Evolutionary conservation across 495 filamentous ascomycete genomes (phyloP), one percentile per base, ranked within the genome.

Genomic region (Neurospora discreta): DNA sequence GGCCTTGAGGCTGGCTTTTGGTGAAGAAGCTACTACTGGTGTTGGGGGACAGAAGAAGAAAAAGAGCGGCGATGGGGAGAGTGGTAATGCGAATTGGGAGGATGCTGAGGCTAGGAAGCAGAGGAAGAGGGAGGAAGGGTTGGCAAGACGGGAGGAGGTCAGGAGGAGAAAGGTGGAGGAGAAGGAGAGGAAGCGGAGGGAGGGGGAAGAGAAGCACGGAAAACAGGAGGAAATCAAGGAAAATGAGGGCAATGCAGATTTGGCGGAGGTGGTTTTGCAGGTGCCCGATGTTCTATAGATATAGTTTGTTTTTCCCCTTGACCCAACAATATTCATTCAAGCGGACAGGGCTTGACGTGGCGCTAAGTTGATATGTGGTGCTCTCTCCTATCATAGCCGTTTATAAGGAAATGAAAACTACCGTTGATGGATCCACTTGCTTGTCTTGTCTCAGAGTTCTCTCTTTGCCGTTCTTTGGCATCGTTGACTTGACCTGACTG

Each of bases 111-210:
- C 74, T 8, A 83, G 89, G 69, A 85, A 81, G 72, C 85, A 86
- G 79, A 86, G 88, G 71, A 90, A 89, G 81, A 85, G 86, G 75
- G 84, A 82, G 20, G 90, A 91, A 75, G 90, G 90, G 0, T 74
- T 92, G 67, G 79, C 70, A 74, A 84, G 81, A 75, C 85, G 83
- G 71, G 79, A 79, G 43, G 80, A 82, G 70, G 68, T 79, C 39
- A 69, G 42, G 71, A 69, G 23, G 26, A 33, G 52, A 11, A 60
- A 60, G 39, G 73, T 74, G 60, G 71, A 76, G 33, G 70, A 60
- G 11, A 30, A 26, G 13, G 26, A 60, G 52, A 33, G 23, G 52
- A 33, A 60, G 11, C 26, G 23, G 46, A 58, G 46, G 44, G 44
- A 52, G 44, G 20, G 1, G 33, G 73, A 70, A 41, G 36, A 68